Conservation (phyloP, 2,329 filamentous ascomycete genomes). For the Fusarium sp. region DNA sequence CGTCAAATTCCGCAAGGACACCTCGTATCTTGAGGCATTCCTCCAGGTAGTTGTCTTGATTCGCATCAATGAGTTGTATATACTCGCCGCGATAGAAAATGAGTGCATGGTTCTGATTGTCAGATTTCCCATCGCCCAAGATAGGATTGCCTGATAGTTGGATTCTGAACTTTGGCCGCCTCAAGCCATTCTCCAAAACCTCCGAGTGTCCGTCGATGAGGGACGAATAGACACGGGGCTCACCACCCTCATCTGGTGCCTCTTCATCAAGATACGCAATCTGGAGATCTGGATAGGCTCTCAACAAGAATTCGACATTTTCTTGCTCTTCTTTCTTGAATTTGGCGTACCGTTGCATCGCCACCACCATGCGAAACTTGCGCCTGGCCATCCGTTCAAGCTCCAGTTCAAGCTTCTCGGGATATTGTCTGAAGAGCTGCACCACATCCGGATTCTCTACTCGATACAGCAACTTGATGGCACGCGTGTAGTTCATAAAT, state of each 20-base stretch:
- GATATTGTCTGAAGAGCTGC: neutral
- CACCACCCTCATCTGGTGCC: neutral
- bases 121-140: neutral
- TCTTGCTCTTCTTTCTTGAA: neutral
- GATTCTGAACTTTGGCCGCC: neutral
- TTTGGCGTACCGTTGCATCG: neutral
- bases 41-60: neutral
- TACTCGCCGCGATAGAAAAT: neutral
- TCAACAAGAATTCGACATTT: neutral
- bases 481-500: neutral
- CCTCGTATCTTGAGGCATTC: neutral
- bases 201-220: neutral
- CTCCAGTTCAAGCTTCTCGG: neutral
- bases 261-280: conserved; percentile 2
- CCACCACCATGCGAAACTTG: neutral
- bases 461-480: neutral
- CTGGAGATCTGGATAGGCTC: neutral
- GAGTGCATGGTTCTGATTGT: neutral
- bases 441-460: neutral
- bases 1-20: neutral
- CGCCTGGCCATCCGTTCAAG: neutral
- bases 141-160: neutral
- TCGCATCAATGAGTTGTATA: neutral
- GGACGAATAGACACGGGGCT: neutral
- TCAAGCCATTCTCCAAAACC: neutral